phyloP scores from a whole-genome alignment of 208 protist species.

The Kentomonas sorsogonicus region DNA sequence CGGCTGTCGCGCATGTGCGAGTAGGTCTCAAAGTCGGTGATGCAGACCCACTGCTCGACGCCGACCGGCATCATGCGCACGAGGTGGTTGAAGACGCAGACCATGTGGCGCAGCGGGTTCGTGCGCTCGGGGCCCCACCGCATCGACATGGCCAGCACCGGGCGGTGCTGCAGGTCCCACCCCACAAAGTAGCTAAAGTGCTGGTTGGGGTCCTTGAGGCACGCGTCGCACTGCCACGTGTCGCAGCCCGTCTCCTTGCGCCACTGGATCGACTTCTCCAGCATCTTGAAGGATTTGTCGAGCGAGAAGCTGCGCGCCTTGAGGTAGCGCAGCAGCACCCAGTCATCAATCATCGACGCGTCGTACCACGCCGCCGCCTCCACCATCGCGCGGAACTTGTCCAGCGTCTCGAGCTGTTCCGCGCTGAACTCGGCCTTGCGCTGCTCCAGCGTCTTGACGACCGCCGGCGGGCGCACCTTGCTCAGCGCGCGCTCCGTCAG shows the following conservation, averaged over 20 bases:
- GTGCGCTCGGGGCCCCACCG: constrained; percentile 73
- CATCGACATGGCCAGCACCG: constrained; percentile 83
- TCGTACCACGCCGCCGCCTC: constrained; percentile 50
- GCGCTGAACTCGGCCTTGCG: constrained; percentile 46
- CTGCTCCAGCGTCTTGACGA: constrained; percentile 74
- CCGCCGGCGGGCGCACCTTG: constrained; percentile 58
- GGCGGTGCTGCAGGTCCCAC: constrained; percentile 68
- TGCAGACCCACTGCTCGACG: constrained; percentile 77
- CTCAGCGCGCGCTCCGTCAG: constrained; percentile 40
- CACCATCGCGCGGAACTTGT: constrained; percentile 35
- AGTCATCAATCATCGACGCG: constrained; percentile 42
- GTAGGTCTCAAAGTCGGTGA: constrained; percentile 85
- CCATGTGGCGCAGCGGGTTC: constrained; percentile 64
- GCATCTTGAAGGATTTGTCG: constrained; percentile 57
- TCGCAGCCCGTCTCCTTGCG: constrained; percentile 47
- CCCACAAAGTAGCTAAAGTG: constrained; percentile 81
- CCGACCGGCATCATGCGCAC: constrained; percentile 71
- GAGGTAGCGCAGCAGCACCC: constrained; percentile 67
- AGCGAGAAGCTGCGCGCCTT: constrained; percentile 59
- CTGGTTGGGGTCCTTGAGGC: constrained; percentile 52
- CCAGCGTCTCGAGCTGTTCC: constrained; percentile 29
- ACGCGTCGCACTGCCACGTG: constrained; percentile 48
- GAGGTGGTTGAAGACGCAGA: constrained; percentile 65
- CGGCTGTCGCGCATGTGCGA: constrained; percentile 68
- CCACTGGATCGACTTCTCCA: constrained; percentile 69